Conservation (phyloP, 768 basidiomycete genomes). For the Arthromyces matolae region DNA sequence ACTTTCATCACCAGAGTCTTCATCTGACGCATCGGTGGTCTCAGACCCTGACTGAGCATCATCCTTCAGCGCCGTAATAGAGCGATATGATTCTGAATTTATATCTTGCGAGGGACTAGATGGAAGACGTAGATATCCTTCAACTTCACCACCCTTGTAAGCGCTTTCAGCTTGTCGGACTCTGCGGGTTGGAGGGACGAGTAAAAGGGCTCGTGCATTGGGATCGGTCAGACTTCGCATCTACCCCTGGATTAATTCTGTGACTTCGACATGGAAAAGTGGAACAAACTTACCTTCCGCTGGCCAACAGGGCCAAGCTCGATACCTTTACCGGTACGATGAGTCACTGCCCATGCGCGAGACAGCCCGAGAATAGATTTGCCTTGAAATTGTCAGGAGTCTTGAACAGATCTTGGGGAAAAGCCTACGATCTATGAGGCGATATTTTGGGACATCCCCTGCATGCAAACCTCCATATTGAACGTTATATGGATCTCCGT, state of each 20-base stretch:
- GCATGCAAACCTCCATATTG: slow-evolving; percentile 63
- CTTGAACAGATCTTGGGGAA: slow-evolving; percentile 13
- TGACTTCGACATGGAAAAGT: not conserved
- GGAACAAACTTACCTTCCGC: slow-evolving; percentile 36
- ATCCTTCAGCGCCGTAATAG: slow-evolving; percentile 34
- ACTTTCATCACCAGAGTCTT: slow-evolving; percentile 24
- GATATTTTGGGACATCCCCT: slow-evolving; percentile 66
- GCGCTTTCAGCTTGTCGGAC: slow-evolving; percentile 35
- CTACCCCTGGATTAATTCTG: slow-evolving; percentile 22
- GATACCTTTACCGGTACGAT: slow-evolving; percentile 47
- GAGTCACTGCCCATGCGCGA: slow-evolving; percentile 42
- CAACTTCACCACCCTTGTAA: slow-evolving; percentile 56
- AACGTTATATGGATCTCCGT: slow-evolving; percentile 63
- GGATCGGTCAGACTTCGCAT: slow-evolving; percentile 57
- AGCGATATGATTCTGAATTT: slow-evolving; percentile 45
- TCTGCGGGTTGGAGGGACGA: slow-evolving; percentile 47
- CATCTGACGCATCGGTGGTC: slow-evolving; percentile 6
- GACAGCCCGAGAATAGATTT: slow-evolving; percentile 63
- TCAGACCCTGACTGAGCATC: slow-evolving; percentile 27
- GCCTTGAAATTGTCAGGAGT: slow-evolving; percentile 53
- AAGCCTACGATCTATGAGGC: slow-evolving; percentile 52
- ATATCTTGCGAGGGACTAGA: slow-evolving; percentile 30
- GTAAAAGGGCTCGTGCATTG: slow-evolving; percentile 49
- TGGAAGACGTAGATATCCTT: slow-evolving; percentile 62
- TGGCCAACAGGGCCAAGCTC: slow-evolving; percentile 46